Conservation (phyloP, 2,329 filamentous ascomycete species). For the Curvularia sp. region DNA sequence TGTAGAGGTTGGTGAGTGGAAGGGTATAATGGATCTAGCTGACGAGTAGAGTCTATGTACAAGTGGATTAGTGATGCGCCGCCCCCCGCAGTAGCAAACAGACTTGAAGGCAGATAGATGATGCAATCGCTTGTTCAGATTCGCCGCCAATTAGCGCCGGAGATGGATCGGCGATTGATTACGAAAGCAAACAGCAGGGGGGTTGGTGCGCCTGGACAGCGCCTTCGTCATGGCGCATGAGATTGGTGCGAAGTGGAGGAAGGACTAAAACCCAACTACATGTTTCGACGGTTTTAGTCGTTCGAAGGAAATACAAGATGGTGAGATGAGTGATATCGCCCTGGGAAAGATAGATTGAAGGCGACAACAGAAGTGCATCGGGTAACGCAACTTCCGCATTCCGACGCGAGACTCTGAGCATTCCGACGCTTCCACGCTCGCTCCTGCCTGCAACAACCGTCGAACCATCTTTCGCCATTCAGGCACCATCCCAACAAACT, state of each 20-base stretch:
- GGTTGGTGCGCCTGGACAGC: background rate
- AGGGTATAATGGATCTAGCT: slow-evolving; percentile 3
- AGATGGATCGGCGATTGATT: slow-evolving; percentile 22
- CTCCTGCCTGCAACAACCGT: slow-evolving; percentile 8
- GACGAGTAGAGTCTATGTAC: slow-evolving; percentile 23
- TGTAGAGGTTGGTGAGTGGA: slow-evolving; percentile 1
- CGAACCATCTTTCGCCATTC: slow-evolving; percentile 10
- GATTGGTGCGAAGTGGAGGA: slow-evolving; percentile 14
- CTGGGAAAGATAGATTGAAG: background rate
- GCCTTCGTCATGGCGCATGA: slow-evolving; percentile 13
- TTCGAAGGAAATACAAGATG: background rate
- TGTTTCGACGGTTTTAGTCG: background rate
- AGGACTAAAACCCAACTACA: background rate
- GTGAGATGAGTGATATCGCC: background rate
- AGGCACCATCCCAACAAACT: slow-evolving; percentile 12
- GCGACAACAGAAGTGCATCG: slow-evolving; percentile 6
- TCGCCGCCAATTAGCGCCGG: slow-evolving; percentile 16
- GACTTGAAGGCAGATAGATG: slow-evolving; percentile 38
- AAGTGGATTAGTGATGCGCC: slow-evolving; percentile 36
- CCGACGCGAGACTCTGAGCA: slow-evolving; percentile 18
- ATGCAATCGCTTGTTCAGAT: slow-evolving; percentile 38
- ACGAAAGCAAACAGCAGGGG: slow-evolving; percentile 16
- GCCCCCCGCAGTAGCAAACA: slow-evolving; percentile 34
- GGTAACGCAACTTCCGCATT: slow-evolving; percentile 29
- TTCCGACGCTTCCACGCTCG: slow-evolving; percentile 25